Evolutionary conservation across 306 rosid genomes (phyloP).

Genomic region (Ormosia emarginata): DNA sequence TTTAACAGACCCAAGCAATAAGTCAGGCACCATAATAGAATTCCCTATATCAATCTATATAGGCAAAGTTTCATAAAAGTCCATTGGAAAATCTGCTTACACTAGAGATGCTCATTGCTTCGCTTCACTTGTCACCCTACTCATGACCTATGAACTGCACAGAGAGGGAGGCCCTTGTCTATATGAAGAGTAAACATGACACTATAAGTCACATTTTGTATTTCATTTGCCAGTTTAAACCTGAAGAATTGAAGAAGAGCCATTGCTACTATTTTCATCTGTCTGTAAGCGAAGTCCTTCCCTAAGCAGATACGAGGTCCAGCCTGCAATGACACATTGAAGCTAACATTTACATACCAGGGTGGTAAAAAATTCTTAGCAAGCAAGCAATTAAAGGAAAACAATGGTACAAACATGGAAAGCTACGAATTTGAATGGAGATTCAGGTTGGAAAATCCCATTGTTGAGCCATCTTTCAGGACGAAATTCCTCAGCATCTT

Average conservation of each 20-base stretch:
- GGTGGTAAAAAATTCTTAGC: not conserved
- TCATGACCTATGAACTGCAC: slow-evolving; percentile 47
- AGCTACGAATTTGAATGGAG: slow-evolving; percentile 75
- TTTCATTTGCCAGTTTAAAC: slow-evolving; percentile 52
- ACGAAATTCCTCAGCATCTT: slow-evolving; percentile 54
- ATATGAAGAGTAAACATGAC: slow-evolving; percentile 82
- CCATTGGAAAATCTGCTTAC: too few species aligned
- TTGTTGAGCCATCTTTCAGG: slow-evolving; percentile 77
- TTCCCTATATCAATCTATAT: too few species aligned
- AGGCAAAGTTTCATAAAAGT: too few species aligned
- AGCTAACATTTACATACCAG: not conserved
- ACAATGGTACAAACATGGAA: slow-evolving; percentile 61
- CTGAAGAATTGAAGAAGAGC: slow-evolving; percentile 56
- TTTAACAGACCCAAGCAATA: too few species aligned
- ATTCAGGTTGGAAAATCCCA: slow-evolving; percentile 56
- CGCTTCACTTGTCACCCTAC: not conserved
- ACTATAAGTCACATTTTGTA: slow-evolving; percentile 39
- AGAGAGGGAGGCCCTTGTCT: slow-evolving; percentile 56
- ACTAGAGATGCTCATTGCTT: not conserved
- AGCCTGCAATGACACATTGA: slow-evolving; percentile 39
- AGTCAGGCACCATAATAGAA: too few species aligned
- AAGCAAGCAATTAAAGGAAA: not conserved
- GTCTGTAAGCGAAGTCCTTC: slow-evolving; percentile 73
- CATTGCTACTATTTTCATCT: slow-evolving; percentile 69
- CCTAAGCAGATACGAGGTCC: slow-evolving; percentile 75